Percentiles rank a stretch among this genome's conserved stretches.
phyloP scores from a whole-genome alignment of 768 basidiomycete species.

The Serendipita sp. region DNA sequence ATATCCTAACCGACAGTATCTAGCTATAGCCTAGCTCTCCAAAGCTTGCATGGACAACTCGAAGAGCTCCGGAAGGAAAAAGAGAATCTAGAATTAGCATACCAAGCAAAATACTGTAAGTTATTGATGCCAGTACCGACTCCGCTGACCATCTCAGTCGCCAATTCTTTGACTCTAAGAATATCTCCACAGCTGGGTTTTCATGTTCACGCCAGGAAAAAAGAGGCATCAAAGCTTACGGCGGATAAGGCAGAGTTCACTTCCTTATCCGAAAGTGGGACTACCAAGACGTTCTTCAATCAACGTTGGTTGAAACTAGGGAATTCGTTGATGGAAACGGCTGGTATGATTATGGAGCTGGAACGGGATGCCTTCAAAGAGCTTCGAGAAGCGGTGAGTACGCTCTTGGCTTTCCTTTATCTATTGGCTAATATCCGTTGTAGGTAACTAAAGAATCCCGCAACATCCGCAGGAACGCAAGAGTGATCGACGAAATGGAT shows the following conservation, averaged over 20 bases:
- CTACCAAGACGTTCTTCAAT: slow-evolving; percentile 55
- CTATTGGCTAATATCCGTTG: neutral
- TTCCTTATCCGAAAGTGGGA: slow-evolving; percentile 40
- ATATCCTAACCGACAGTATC: neutral
- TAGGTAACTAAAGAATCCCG: slow-evolving; percentile 47
- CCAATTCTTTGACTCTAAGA: slow-evolving; percentile 58
- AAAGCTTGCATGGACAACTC: neutral
- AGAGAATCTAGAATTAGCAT: neutral
- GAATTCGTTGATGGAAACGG: slow-evolving; percentile 43
- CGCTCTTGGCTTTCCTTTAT: neutral
- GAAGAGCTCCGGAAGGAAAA: neutral
- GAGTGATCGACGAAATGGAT: slow-evolving; percentile 76
- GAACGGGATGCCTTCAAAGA: slow-evolving; percentile 62
- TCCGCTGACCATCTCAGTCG: slow-evolving; percentile 26
- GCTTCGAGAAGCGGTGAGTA: slow-evolving; percentile 46
- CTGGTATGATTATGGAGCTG: slow-evolving; percentile 30
- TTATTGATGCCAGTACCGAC: neutral
- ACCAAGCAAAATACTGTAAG: neutral
- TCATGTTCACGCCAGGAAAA: slow-evolving; percentile 59
- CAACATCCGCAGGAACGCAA: slow-evolving; percentile 54
- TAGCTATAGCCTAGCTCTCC: neutral
- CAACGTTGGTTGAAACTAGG: slow-evolving; percentile 70
- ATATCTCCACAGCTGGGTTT: slow-evolving; percentile 51
- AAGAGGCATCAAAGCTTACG: slow-evolving; percentile 36
- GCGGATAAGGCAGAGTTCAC: slow-evolving; percentile 32